Evolutionary conservation across 2,329 filamentous ascomycete species (phyloP), one percentile per base, ranked within the genome.

Genomic region (Clonostachys chloroleuca): DNA sequence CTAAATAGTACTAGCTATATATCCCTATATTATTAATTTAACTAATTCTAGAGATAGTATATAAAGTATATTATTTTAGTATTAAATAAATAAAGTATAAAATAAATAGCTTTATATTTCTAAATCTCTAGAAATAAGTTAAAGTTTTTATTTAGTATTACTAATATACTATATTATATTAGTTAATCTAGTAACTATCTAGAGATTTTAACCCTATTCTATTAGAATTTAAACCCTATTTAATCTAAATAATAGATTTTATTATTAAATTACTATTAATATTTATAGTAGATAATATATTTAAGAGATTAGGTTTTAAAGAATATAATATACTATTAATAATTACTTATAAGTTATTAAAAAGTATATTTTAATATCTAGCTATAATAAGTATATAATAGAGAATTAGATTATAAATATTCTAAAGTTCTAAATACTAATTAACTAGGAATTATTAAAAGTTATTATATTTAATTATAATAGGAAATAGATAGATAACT

Each of bases 271-370:
- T 37, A 13, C 6, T 37, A 37, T 13, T 14, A 6, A 8, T 37
- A 13, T 37, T 7, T 14, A 16, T 12, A 8, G 2, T 37, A 14
- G 16, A 16, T 37, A 37, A 37, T 37, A 14, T 12, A 6, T 37
- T 14, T 13, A 14, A 37, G 5, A 13, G 2, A 14, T 5, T 13
- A 37, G 16, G 6, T 6, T 12, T 42, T 42, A 24, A 30, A 35
- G 18, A 46, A 24, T 46, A 46, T 42, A 41, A 42, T 20, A 37
- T 37, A 14, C 8, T 46, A 41, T 33, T 33, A 9, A 41, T 46
- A 41, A 9, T 24, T 41, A 14, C 40, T 12, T 37, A 37, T 37
- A 37, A 16, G 6, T 6, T 14, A 6, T 14, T 14, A 37, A 16
- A 9, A 37, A 16, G 2, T 14, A 37, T 6, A 12, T 37, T 2